Evolutionary conservation across 2,329 filamentous ascomycete genomes (phyloP).

Genomic region (Epichloe amarillans): DNA sequence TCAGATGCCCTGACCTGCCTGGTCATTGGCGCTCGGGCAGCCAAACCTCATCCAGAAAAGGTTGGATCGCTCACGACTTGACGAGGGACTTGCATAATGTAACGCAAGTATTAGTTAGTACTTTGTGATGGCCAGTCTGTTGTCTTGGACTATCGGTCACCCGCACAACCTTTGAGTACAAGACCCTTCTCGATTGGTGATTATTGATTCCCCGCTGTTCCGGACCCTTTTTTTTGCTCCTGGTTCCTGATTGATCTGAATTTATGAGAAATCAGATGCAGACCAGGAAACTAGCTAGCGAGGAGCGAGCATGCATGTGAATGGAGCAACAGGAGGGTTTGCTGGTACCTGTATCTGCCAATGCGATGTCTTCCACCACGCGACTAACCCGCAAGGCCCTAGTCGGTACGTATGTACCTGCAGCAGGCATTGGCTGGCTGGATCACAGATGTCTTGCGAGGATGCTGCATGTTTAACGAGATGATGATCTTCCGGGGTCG

Average conservation of each 20-base stretch:
- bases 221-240: no score
- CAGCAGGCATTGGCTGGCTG: neutral
- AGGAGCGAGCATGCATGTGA: neutral
- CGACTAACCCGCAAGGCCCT: neutral
- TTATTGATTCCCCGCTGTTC: neutral
- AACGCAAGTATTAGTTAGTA: no score
- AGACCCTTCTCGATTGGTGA: neutral
- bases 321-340: neutral
- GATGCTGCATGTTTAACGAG: neutral
- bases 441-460: neutral
- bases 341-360: conserved; percentile 1
- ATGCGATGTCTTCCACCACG: neutral
- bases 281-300: neutral
- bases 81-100: no score
- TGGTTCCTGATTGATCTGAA: no score
- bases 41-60: neutral
- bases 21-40: no score
- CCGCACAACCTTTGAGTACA: neutral
- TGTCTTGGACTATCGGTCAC: neutral
- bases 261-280: neutral
- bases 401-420: neutral
- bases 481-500: neutral
- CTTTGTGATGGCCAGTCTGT: no score
- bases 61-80: neutral
- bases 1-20: no score